A percentile compares a stretch with the other conserved stretches of the same genome.
phyloP scores from a whole-genome alignment of 73 alveolate species.

The Diophrys sp. region DNA sequence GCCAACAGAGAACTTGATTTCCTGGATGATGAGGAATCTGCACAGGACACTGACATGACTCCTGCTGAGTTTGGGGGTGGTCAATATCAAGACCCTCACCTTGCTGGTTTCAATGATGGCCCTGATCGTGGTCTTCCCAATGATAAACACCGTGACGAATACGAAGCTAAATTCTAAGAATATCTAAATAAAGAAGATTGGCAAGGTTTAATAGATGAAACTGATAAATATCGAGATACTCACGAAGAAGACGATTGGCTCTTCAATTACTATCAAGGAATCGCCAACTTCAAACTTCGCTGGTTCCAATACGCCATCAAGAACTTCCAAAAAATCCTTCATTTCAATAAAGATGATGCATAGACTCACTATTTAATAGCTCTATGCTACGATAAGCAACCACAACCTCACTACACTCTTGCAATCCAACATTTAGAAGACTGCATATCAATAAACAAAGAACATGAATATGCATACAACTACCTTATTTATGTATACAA shows the following conservation, averaged over 20 bases:
- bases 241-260: background rate
- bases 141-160: background rate
- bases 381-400: slow-evolving; percentile 30
- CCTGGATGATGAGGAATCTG: no score
- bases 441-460: slow-evolving; percentile 27
- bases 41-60: no score
- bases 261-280: slow-evolving; percentile 27
- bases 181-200: background rate
- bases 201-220: background rate
- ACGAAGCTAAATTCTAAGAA: background rate
- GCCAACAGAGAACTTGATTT: no score
- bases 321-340: slow-evolving; percentile 25
- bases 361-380: slow-evolving; percentile 48
- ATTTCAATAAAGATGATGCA: slow-evolving; percentile 36
- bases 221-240: background rate
- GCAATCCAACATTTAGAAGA: slow-evolving; percentile 26
- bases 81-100: no score
- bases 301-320: slow-evolving; percentile 29
- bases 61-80: no score
- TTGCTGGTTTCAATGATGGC: no score
- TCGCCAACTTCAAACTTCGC: slow-evolving; percentile 28
- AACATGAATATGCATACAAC: slow-evolving; percentile 34
- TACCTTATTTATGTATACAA: slow-evolving; percentile 49
- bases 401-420: slow-evolving; percentile 15
- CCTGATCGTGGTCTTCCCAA: no score